phyloP scores from a whole-genome alignment of 768 basidiomycete species.

The Boletus tylopilopsis region DNA sequence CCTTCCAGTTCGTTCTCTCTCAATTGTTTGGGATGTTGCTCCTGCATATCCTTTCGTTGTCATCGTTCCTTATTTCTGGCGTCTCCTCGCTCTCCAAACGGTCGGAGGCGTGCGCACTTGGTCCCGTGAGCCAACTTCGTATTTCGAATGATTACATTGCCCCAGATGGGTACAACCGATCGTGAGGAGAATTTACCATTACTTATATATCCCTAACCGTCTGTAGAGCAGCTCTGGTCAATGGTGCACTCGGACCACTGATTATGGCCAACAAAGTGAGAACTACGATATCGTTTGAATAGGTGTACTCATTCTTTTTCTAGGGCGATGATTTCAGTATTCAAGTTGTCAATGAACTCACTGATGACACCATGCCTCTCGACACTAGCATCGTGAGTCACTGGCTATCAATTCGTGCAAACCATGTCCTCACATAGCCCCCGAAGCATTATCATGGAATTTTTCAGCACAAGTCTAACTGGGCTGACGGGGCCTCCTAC shows the following conservation, averaged over 20 bases:
- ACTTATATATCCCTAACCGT: background rate
- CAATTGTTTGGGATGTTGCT: background rate
- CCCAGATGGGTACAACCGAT: constrained; percentile 4
- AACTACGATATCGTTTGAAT: background rate
- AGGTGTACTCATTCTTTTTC: background rate
- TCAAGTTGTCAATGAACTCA: constrained; percentile 8
- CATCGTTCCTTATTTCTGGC: background rate
- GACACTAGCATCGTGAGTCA: constrained; percentile 37
- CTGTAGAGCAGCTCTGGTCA: background rate
- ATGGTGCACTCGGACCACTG: constrained; percentile 34
- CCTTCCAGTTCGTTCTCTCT: background rate
- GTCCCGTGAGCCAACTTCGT: background rate
- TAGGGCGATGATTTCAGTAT: background rate
- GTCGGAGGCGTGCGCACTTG: background rate
- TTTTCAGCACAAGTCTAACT: constrained; percentile 4
- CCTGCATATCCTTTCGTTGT: background rate
- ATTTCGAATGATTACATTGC: background rate
- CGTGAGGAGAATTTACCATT: background rate
- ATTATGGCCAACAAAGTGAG: constrained; percentile 36
- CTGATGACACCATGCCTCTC: constrained; percentile 43
- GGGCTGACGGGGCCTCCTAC: constrained; percentile 1
- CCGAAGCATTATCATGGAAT: constrained; percentile 6
- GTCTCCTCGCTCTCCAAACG: background rate
- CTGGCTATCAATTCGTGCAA: constrained; percentile 6
- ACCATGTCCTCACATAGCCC: constrained; percentile 1